phyloP scores from a whole-genome alignment of 1,139 yeast genomes.

The Candida gigantensis region DNA sequence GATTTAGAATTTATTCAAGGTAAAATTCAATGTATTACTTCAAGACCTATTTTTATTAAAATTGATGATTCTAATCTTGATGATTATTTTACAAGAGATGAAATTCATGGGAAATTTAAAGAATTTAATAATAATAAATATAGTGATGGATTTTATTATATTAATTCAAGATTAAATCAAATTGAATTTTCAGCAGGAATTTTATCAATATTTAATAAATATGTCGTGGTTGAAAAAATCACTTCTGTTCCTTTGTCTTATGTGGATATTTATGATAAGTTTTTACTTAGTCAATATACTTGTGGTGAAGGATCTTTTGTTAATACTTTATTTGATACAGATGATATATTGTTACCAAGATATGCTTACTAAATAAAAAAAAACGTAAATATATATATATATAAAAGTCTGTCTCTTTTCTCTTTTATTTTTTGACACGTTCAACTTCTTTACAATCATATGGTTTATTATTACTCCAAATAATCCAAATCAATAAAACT shows the following conservation, averaged over 20 bases:
- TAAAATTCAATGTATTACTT: constrained; percentile 1
- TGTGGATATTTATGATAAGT: constrained; percentile 2
- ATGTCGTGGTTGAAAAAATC: constrained; percentile 1
- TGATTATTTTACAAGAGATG: constrained; percentile 1
- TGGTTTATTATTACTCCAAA: constrained; percentile 13
- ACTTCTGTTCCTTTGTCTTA: constrained; percentile 4
- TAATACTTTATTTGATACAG: constrained; percentile 2
- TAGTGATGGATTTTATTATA: constrained; percentile 3
- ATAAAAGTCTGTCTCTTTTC: no score
- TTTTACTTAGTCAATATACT: constrained; percentile 1
- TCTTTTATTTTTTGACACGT: constrained; percentile 1
- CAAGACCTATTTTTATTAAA: constrained; percentile 1
- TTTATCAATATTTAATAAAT: constrained; percentile 3
- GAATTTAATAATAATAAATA: neutral
- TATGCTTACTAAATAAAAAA: neutral
- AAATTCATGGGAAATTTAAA: constrained; percentile 1
- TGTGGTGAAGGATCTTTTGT: constrained; percentile 4
- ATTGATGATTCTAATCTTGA: neutral
- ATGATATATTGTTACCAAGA: constrained; percentile 2
- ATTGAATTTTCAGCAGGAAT: constrained; percentile 4
- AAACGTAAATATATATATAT: neutral
- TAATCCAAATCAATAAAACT: constrained; percentile 13
- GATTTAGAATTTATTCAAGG: constrained; percentile 1
- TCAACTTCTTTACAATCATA: constrained; percentile 4
- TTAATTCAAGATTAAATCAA: neutral